Evolutionary conservation across 768 basidiomycete species (phyloP).

Genomic region (Calvatia gigantea): DNA sequence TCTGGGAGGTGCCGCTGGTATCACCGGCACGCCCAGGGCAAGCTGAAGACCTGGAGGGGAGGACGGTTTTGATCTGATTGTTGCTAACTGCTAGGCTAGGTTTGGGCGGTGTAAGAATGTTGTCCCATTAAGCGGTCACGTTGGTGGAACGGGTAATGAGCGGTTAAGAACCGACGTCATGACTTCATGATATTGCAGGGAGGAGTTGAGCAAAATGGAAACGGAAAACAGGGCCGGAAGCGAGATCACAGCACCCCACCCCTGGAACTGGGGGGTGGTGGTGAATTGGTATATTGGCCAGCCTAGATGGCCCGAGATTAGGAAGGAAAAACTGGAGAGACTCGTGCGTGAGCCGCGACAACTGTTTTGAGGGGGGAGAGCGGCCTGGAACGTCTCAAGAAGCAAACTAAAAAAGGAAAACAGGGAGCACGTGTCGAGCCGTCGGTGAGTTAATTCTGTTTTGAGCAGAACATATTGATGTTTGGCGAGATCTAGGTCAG

Average conservation of each 20-base stretch:
- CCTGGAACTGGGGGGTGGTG: not conserved
- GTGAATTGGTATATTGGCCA: not conserved
- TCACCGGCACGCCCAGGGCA: not conserved
- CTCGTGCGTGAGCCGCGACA: not conserved
- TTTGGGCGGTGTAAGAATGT: constrained; percentile 3
- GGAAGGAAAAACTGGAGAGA: not conserved
- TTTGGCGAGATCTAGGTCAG: constrained; percentile 11
- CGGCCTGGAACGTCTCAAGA: too few species aligned
- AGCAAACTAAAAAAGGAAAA: not conserved
- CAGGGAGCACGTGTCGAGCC: not conserved
- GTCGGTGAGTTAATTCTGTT: constrained; percentile 10
- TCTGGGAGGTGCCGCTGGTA: not conserved
- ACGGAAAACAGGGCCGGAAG: constrained; percentile 6
- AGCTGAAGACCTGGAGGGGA: not conserved
- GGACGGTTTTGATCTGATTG: not conserved
- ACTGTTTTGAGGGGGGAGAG: not conserved
- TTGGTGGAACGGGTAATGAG: constrained; percentile 7
- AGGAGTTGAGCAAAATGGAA: constrained; percentile 10
- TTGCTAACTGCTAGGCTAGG: not conserved
- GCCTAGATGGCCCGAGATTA: not conserved
- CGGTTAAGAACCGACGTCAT: constrained; percentile 13
- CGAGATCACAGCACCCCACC: not conserved
- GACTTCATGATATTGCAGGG: constrained; percentile 11
- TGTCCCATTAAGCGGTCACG: not conserved
- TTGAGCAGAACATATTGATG: constrained; percentile 9